These are phyloP conservation scores for Hyaloscypha hepaticicola DNA, from an alignment of 495 filamentous ascomycete genomes.

Conservation along the genomic window DNA sequence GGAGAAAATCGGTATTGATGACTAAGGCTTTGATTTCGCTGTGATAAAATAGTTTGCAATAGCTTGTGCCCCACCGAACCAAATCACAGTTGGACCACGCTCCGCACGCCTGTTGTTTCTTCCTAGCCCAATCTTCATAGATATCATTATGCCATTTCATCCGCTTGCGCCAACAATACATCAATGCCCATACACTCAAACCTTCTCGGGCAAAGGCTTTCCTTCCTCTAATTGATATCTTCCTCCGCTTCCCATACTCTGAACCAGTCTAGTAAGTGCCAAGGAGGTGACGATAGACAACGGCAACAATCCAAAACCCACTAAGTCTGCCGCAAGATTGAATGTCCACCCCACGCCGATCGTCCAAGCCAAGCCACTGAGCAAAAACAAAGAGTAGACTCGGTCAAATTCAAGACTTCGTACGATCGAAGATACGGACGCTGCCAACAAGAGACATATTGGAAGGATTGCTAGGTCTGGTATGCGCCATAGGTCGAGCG, in stretches of 20 bases:
- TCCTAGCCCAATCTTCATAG: too few species aligned
- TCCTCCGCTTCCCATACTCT: background rate
- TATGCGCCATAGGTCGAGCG: background rate
- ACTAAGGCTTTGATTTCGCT: too few species aligned
- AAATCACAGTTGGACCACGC: too few species aligned
- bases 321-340: background rate
- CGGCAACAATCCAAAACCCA: conserved; percentile 4
- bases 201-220: background rate
- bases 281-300: background rate
- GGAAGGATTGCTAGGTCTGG: background rate
- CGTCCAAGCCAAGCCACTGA: background rate
- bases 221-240: background rate
- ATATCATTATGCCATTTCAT: too few species aligned
- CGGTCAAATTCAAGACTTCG: background rate
- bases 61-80: too few species aligned
- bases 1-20: too few species aligned
- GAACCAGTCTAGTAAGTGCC: background rate
- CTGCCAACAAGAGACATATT: background rate
- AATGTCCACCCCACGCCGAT: background rate
- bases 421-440: background rate
- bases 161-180: background rate
- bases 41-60: too few species aligned
- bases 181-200: background rate
- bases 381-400: background rate
- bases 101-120: too few species aligned